These are phyloP conservation scores for Syncephalastrum racemosum DNA, from an alignment of 371 early-diverging fungal genomes.

Conservation along the genomic window DNA sequence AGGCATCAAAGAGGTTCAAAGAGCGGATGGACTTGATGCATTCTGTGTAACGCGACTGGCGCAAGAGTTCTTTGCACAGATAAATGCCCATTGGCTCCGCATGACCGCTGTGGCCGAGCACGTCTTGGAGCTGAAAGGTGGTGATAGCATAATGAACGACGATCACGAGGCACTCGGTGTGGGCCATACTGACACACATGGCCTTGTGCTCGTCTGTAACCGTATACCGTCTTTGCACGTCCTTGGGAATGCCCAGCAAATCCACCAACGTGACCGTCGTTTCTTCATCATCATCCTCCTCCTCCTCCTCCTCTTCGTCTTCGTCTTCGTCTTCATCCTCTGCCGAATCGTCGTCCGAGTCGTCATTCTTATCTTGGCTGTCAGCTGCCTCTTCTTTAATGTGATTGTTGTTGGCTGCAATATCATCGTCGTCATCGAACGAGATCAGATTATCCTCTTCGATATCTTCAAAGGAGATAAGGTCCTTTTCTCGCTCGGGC, in stretches of 20 bases:
- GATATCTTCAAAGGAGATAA: constrained; percentile 29
- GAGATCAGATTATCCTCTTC: constrained; percentile 31
- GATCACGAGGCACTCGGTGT: constrained; percentile 24
- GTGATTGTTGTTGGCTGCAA: too few species aligned
- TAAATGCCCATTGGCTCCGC: constrained; percentile 31
- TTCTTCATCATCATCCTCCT: constrained; percentile 10
- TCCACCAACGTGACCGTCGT: constrained; percentile 16
- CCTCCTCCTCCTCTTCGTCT: constrained; percentile 21
- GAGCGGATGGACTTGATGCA: constrained; percentile 29
- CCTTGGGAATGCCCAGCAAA: constrained; percentile 19
- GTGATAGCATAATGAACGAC: constrained; percentile 42
- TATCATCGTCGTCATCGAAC: constrained; percentile 22
- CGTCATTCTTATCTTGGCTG: too few species aligned
- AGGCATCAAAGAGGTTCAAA: constrained; percentile 25
- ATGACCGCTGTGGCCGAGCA: constrained; percentile 25
- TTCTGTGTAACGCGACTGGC: constrained; percentile 31
- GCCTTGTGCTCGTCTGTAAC: constrained; percentile 22
- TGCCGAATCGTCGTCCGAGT: constrained; percentile 8
- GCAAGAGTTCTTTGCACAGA: constrained; percentile 24
- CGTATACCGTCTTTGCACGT: constrained; percentile 16
- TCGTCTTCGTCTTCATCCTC: constrained; percentile 6
- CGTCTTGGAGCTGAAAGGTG: constrained; percentile 17
- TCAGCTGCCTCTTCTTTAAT: too few species aligned
- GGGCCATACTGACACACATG: constrained; percentile 19
- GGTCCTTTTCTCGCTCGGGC: constrained; percentile 18